A percentile compares a stretch with the other conserved stretches of the same genome.
These are phyloP conservation scores for Xylaria polymorpha DNA, from an alignment of 2,329 filamentous ascomycete species.

Conservation along the genomic window DNA sequence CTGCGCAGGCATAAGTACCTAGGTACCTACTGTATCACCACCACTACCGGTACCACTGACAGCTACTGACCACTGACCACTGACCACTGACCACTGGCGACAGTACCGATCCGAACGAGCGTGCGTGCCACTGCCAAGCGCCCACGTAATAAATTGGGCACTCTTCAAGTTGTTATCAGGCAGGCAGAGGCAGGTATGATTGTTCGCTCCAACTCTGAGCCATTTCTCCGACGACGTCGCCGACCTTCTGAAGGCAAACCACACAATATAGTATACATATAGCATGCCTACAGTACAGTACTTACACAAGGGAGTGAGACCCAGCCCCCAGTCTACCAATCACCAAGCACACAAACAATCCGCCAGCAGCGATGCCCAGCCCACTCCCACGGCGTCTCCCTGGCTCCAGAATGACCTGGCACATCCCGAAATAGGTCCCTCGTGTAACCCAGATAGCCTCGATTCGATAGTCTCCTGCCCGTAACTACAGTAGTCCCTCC, in stretches of 20 bases:
- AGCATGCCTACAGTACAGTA: too few species aligned
- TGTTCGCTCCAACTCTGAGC: background rate
- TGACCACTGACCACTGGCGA: background rate
- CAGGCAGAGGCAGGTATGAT: background rate
- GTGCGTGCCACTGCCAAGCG: constrained; percentile 15
- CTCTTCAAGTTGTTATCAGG: constrained; percentile 11
- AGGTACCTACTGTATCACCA: background rate
- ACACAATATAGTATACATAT: background rate
- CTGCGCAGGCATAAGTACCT: background rate
- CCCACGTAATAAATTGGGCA: constrained; percentile 22
- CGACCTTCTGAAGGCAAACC: background rate
- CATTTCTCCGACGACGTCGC: background rate
- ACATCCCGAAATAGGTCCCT: constrained; percentile 21
- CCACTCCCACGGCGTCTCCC: constrained; percentile 9
- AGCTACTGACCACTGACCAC: too few species aligned
- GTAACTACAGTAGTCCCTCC: background rate
- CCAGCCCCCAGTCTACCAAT: constrained; percentile 2
- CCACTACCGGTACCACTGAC: too few species aligned
- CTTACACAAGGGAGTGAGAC: background rate
- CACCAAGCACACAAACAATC: constrained; percentile 1
- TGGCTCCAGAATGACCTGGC: constrained; percentile 21
- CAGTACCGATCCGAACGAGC: background rate
- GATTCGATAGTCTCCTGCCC: constrained; percentile 16
- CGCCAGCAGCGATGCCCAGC: background rate
- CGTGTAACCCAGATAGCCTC: constrained; percentile 23